Percentiles rank a stretch among this genome's conserved stretches.
phyloP scores from a whole-genome alignment of 148 eudicot species.

The Silene latifolia region DNA sequence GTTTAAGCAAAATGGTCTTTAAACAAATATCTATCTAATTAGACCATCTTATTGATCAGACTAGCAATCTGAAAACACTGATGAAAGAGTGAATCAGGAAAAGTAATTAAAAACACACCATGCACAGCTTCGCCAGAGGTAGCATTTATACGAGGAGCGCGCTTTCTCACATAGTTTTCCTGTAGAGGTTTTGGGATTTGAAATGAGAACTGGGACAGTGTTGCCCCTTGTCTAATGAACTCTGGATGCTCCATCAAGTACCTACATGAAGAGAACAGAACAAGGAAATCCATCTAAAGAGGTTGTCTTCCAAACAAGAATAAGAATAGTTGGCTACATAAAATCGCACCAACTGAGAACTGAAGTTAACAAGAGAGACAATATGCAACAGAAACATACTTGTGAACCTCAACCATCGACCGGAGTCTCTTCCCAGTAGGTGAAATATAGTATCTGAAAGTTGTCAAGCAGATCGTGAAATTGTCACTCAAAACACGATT shows the following conservation, averaged over 20 bases:
- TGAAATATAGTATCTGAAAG: constrained; percentile 79
- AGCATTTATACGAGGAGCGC: constrained; percentile 44
- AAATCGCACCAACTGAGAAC: not conserved
- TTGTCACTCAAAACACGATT: not conserved
- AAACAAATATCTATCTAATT: not conserved
- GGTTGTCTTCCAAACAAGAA: not conserved
- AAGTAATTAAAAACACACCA: constrained; percentile 16
- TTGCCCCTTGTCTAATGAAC: constrained; percentile 49
- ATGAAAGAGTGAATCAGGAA: not conserved
- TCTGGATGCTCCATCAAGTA: constrained; percentile 74
- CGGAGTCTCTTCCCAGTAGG: constrained; percentile 86
- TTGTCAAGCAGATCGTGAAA: not conserved
- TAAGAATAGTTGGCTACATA: not conserved
- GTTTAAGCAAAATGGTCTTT: not conserved
- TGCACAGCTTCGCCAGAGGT: constrained; percentile 20
- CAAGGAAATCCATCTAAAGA: not conserved
- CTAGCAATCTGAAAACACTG: not conserved
- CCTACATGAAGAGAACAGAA: constrained; percentile 34
- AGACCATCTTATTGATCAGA: not conserved
- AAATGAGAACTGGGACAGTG: constrained; percentile 73
- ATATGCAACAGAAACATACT: constrained; percentile 33
- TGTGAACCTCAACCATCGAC: constrained; percentile 83
- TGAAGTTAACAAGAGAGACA: not conserved
- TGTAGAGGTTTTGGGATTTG: constrained; percentile 86
- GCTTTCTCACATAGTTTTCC: constrained; percentile 82